Evolutionary conservation across 306 rosid species (phyloP).

Genomic region (Psophocarpus tetragonolobus): DNA sequence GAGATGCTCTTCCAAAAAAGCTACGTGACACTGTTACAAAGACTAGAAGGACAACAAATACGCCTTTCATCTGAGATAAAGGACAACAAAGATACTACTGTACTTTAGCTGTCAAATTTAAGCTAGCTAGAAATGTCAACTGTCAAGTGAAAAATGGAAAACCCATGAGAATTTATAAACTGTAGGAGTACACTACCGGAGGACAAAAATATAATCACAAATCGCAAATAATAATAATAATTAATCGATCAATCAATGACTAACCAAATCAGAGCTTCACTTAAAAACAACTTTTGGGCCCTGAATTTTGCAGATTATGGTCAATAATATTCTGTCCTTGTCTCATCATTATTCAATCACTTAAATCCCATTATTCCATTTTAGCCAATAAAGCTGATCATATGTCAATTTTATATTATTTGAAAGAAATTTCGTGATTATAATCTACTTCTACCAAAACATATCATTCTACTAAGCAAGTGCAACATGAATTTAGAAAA

Average conservation of each 20-base stretch:
- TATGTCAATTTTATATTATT: too few species aligned
- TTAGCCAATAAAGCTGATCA: too few species aligned
- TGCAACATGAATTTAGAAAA: too few species aligned
- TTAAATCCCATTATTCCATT: too few species aligned
- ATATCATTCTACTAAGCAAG: too few species aligned
- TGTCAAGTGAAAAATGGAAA: background rate
- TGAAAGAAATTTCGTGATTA: too few species aligned
- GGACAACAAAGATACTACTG: background rate
- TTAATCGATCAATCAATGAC: too few species aligned
- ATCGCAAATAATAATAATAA: background rate
- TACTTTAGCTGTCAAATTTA: background rate
- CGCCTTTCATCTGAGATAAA: slow-evolving; percentile 13
- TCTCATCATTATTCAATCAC: too few species aligned
- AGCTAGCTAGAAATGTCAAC: background rate
- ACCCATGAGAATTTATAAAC: background rate
- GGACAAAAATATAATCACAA: background rate
- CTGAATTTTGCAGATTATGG: too few species aligned
- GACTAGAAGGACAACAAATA: slow-evolving; percentile 1
- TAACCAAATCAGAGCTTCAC: background rate
- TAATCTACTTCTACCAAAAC: too few species aligned
- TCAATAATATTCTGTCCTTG: too few species aligned
- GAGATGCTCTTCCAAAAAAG: background rate
- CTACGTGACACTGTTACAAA: slow-evolving; percentile 9
- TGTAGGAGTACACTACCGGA: background rate
- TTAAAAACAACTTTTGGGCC: too few species aligned